Evolutionary conservation across 2,329 filamentous ascomycete species (phyloP), one percentile per base, ranked within the genome.

Genomic region (Hypoxylon sp.): DNA sequence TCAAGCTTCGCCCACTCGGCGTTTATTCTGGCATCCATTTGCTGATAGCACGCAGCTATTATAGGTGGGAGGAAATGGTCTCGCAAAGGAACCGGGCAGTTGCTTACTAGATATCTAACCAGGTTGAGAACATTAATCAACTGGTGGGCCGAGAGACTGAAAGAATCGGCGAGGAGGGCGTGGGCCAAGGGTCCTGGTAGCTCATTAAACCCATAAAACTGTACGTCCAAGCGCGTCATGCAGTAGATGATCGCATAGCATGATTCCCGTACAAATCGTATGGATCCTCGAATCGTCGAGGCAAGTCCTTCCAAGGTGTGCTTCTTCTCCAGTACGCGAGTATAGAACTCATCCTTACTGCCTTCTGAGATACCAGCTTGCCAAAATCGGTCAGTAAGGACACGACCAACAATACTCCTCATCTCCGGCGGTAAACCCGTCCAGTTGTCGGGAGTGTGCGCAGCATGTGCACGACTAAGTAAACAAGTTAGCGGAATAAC

Each of bases 371-470:
- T 99, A 9, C 96, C 96, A 5, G 94, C 93, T 83, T 99, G 96
- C 96, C 96, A 99, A 79, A 99, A 99, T 23, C 96, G 88, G 79
- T 99, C 96, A 13, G 94, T 97, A 21, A 99, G 82, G 19, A 98
- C 93, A 21, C 93, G 88, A 46, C 89, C 87, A 41, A 98, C 92
- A 57, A 97, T 89, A 4, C 86, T 82, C 64, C 90, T 90, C 84
- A 97, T 91, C 45, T 97, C 93, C 10, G 83, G 78, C 1, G 94
- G 91, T 14, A 97, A 81, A 32, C 90, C 87, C 9, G 86, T 84
- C 95, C 96, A 99, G 75, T 94, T 97, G 19, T 87, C 84, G 1
- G 93, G 88, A 74, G 97, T 94, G 76, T 97, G 94, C 68, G 97
- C 94, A 1, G 93, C 93, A 80, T 98, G 95, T 0, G 95, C 94